Percentiles rank a stretch among this genome's conserved stretches.
Evolutionary conservation across 192 early-diverging fungal species (phyloP).

Genomic region (Coemansia sp.): DNA sequence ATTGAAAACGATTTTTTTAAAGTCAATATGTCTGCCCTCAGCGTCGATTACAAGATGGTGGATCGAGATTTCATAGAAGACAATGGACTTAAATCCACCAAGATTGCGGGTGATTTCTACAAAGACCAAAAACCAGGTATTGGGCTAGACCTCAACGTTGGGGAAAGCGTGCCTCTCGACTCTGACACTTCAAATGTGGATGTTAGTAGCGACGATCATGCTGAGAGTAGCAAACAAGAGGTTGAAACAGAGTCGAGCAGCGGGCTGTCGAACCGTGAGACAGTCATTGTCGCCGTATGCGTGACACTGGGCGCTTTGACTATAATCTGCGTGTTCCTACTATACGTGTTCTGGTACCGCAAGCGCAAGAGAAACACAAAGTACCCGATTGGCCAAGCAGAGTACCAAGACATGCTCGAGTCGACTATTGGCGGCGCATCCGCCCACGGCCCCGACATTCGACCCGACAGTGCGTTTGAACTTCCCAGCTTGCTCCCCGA

Average conservation of each 20-base stretch:
- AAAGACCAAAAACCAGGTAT: neutral
- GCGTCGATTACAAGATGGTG: neutral
- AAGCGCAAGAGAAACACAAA: neutral
- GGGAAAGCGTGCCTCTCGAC: neutral
- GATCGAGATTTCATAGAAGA: neutral
- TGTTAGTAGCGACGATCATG: no score
- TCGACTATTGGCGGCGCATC: neutral
- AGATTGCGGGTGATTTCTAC: neutral
- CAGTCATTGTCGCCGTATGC: slow-evolving; percentile 3
- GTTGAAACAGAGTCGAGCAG: no score
- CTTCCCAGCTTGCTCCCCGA: neutral
- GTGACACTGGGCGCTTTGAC: neutral
- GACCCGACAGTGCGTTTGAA: neutral
- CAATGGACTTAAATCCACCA: neutral
- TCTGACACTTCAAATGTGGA: neutral
- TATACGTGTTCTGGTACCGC: neutral
- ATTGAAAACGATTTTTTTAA: neutral
- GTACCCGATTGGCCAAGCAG: neutral
- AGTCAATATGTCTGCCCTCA: neutral
- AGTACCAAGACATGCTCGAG: slow-evolving; percentile 2
- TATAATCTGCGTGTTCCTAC: neutral
- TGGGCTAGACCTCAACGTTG: neutral
- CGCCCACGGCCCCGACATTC: neutral
- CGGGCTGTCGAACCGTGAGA: neutral
- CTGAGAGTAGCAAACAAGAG: no score